Base-by-base conservation (phyloP, 352 stramenopile species). In the Peronospora destructor region DNA sequence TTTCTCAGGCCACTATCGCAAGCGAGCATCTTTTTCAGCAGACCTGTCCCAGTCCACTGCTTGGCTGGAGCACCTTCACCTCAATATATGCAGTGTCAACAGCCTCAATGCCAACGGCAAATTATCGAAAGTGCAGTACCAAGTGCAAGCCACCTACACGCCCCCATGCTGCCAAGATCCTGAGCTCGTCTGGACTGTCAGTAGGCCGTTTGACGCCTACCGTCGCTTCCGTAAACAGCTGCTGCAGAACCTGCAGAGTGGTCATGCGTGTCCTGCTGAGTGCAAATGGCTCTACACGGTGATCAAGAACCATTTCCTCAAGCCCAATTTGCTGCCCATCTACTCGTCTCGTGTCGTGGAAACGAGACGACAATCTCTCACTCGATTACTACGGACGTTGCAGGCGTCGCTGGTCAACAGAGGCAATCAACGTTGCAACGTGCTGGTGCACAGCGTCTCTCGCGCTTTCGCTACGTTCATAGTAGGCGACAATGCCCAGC, bases 211-310 rank as follows among this genome's bases (percentile, higher is more conserved):
- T 23, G 60, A 82, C 2, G 71, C 64, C 23, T 82, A 73, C 33
- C 56, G 59, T 9, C 52, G 50, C 21, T 76, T 85, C 42, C 74
- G 76, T 32, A 64, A 66, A 32, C 59, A 64, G 17, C 21, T 72
- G 13, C 6, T 68, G 25, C 39, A 34, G 1, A 25, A 34, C 13
- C 43, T 72, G 21, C 43, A 61, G 34, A 47, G 14, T 2, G 59
- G 56, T 23, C 64, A 72, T 52, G 42, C 29, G 28, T 72, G 59
- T 17, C 43, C 53, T 11, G 59, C 63, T 11, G 63, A 72, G 51
- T 71, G 62, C 54, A 60, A 57, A 26, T 71, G 63, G 59, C 58
- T 71, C 4, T 48, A 63, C 36, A 52, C 42, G n/a, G 64, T 72
- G 17, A 26, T 68, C 7, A 72, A 72, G 48, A 64, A 68, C 44